Percentiles rank a stretch among this genome's conserved stretches.
Evolutionary conservation across 108 stramenopile species (phyloP).

Genomic region (Nitzschia palea): DNA sequence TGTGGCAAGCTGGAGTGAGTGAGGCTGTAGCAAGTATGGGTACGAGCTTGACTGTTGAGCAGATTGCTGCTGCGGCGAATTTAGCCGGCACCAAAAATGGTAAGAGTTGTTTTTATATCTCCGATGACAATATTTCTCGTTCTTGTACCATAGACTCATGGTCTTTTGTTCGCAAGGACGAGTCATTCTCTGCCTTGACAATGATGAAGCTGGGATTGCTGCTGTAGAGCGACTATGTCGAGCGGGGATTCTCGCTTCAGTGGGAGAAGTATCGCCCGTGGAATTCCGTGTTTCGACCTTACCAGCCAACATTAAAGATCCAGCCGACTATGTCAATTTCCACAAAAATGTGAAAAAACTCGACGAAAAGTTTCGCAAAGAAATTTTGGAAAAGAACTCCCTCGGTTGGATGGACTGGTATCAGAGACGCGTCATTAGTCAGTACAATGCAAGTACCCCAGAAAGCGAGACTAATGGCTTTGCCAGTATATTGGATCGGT

Average conservation of each 20-base stretch:
- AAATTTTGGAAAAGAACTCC: conserved; percentile 46
- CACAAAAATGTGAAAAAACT: conserved; percentile 25
- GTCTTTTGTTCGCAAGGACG: conserved; percentile 22
- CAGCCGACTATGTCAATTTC: conserved; percentile 74
- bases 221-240: conserved; percentile 80
- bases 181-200: conserved; percentile 86
- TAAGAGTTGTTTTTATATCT: conserved; percentile 9
- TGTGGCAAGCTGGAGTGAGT: conserved; percentile 75
- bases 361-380: conserved; percentile 36
- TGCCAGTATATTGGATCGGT: conserved; percentile 48
- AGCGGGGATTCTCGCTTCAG: conserved; percentile 47
- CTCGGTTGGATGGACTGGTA: conserved; percentile 77
- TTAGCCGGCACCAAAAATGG: conserved; percentile 41
- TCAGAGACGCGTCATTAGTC: conserved; percentile 42
- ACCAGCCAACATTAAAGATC: conserved; percentile 74
- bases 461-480: conserved; percentile 38
- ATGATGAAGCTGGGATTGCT: conserved; percentile 80
- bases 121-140: neutral
- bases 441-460: conserved; percentile 37
- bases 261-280: conserved; percentile 41
- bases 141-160: neutral
- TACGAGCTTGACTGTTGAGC: conserved; percentile 78
- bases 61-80: conserved; percentile 59
- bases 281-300: conserved; percentile 68
- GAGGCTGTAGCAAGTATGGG: conserved; percentile 89